These are phyloP conservation scores for Debaryomycetaceae sp. DNA, from an alignment of 1,139 yeast genomes.

Conservation along the genomic window DNA sequence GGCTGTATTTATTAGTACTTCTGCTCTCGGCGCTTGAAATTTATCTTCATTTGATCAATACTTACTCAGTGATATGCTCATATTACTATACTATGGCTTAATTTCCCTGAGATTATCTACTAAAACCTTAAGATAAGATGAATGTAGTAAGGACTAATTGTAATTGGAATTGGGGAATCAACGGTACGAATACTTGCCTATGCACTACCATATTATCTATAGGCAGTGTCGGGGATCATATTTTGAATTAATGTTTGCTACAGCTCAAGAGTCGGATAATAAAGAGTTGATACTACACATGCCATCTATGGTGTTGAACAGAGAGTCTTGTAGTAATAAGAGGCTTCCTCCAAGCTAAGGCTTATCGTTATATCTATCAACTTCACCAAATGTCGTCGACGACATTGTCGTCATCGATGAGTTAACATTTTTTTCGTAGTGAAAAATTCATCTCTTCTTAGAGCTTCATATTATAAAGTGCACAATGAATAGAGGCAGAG, in stretches of 20 bases:
- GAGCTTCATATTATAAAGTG: conserved; percentile 3
- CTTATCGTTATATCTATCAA: too few relatives aligned
- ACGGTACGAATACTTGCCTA: background rate
- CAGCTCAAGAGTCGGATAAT: too few relatives aligned
- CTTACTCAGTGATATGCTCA: conserved; percentile 30
- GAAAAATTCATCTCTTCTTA: background rate
- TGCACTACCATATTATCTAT: background rate
- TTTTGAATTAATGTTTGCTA: too few relatives aligned
- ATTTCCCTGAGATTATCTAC: background rate
- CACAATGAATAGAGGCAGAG: conserved; percentile 61
- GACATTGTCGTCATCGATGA: conserved; percentile 11
- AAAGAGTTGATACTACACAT: too few relatives aligned
- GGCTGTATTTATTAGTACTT: conserved; percentile 13
- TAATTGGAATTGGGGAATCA: background rate
- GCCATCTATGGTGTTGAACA: too few relatives aligned
- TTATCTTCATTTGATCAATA: conserved; percentile 3
- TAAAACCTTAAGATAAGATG: background rate
- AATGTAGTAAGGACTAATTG: background rate
- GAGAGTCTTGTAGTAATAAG: too few relatives aligned
- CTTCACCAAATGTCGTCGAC: background rate
- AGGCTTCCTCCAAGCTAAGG: too few relatives aligned
- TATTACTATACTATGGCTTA: conserved; percentile 2
- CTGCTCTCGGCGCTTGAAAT: background rate
- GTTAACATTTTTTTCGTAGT: conserved; percentile 9
- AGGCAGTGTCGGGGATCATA: background rate